Conservation (phyloP, 345 rosid species). For the Nasturtium officinale region DNA sequence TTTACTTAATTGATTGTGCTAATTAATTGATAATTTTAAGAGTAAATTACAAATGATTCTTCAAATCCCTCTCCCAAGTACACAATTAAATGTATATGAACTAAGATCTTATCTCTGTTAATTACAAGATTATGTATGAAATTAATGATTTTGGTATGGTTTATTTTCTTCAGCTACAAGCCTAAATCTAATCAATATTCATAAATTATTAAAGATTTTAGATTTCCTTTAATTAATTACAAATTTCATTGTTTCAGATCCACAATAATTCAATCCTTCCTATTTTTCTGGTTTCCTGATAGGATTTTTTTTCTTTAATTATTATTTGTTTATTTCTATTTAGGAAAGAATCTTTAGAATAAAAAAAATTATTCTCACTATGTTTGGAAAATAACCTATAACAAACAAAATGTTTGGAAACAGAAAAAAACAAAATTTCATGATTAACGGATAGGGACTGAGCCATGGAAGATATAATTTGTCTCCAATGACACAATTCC, state of each 20-base stretch:
- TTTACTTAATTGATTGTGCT: background rate
- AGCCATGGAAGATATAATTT: slow-evolving; percentile 13
- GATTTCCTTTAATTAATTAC: background rate
- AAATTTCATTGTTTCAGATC: background rate
- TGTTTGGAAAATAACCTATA: background rate
- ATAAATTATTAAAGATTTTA: background rate
- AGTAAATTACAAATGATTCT: background rate
- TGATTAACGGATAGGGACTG: background rate
- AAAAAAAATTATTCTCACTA: background rate
- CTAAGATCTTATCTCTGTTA: background rate
- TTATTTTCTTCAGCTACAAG: background rate
- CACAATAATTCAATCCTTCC: background rate
- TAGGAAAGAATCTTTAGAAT: slow-evolving; percentile 17
- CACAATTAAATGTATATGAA: background rate
- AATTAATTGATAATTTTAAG: background rate
- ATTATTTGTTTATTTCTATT: background rate
- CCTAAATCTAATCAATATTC: background rate
- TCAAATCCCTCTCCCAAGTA: background rate
- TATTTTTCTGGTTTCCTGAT: background rate
- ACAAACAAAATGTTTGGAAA: background rate
- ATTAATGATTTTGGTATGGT: background rate
- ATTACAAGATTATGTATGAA: background rate
- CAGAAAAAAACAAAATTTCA: background rate
- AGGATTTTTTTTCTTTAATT: background rate
- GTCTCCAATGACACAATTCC: slow-evolving; percentile 34